Evolutionary conservation across 805 yeast genomes (phyloP).

Genomic region (Grigorovia jiainica): DNA sequence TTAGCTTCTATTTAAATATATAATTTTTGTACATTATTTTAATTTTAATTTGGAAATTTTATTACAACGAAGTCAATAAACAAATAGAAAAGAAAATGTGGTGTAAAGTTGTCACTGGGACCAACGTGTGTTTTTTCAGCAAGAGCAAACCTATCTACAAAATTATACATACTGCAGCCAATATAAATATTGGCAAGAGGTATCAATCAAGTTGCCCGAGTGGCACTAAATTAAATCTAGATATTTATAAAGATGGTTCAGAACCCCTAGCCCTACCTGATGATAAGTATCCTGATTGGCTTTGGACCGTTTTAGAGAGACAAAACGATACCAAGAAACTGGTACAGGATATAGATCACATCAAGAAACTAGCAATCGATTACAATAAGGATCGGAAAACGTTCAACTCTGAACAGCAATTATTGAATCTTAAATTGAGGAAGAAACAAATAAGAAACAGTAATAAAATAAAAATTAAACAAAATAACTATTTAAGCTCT

Average conservation of each 20-base stretch:
- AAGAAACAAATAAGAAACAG: constrained; percentile 59
- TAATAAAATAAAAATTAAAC: constrained; percentile 63
- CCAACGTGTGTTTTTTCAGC: too few relatives aligned
- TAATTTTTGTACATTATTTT: too few relatives aligned
- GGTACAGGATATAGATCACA: neutral
- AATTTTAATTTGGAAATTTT: too few relatives aligned
- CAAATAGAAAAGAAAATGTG: too few relatives aligned
- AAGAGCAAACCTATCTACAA: too few relatives aligned
- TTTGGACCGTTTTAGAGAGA: constrained; percentile 72
- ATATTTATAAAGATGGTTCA: constrained; percentile 68
- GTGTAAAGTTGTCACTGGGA: neutral
- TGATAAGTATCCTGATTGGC: constrained; percentile 87
- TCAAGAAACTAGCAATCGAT: constrained; percentile 37
- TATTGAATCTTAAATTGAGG: constrained; percentile 30
- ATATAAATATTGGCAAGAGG: neutral
- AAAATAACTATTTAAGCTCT: constrained; percentile 52
- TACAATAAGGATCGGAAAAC: too few relatives aligned
- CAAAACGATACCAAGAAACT: neutral
- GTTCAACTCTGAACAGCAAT: too few relatives aligned
- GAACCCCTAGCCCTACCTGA: constrained; percentile 87
- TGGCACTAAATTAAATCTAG: constrained; percentile 65
- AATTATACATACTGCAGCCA: too few relatives aligned
- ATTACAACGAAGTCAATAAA: too few relatives aligned
- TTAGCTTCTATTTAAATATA: too few relatives aligned
- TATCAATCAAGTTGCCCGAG: constrained; percentile 46